Conservation (phyloP, 805 yeast species). For the Hanseniaspora osmophila region DNA sequence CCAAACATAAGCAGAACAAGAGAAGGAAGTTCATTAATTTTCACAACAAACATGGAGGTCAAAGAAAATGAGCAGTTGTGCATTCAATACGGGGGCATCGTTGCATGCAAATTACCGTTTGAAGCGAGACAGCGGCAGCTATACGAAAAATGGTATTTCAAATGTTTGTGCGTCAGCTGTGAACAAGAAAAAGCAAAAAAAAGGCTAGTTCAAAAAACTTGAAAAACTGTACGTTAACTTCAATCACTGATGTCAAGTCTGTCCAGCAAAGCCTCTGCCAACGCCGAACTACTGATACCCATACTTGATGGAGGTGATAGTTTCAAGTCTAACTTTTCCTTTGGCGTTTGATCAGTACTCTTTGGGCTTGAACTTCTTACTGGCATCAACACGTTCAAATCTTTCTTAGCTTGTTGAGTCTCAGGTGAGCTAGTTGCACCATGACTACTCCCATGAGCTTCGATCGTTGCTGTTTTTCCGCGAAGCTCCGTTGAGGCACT, state of each 20-base stretch:
- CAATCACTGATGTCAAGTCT: slow-evolving; percentile 8
- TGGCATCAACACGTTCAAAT: background rate
- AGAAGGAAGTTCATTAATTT: slow-evolving; percentile 23
- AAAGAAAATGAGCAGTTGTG: slow-evolving; percentile 35
- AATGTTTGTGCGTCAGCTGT: slow-evolving; percentile 30
- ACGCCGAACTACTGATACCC: slow-evolving; percentile 27
- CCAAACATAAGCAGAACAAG: slow-evolving; percentile 42
- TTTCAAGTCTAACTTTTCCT: slow-evolving; percentile 16
- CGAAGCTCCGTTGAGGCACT: slow-evolving; percentile 1
- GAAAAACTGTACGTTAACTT: slow-evolving; percentile 9
- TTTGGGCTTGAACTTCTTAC: background rate
- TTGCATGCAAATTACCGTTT: background rate
- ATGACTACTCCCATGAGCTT: too few relatives aligned
- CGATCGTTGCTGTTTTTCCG: too few relatives aligned
- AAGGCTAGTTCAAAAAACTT: slow-evolving; percentile 25
- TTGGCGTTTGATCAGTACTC: background rate
- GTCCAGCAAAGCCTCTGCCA: slow-evolving; percentile 29
- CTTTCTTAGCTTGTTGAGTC: background rate
- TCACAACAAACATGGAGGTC: slow-evolving; percentile 29
- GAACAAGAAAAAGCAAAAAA: background rate
- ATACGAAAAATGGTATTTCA: slow-evolving; percentile 44
- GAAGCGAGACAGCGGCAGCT: slow-evolving; percentile 29
- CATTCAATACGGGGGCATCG: slow-evolving; percentile 36
- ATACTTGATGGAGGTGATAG: slow-evolving; percentile 16
- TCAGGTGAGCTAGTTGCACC: too few relatives aligned